Conservation (phyloP, 768 basidiomycete species). For the Calocera viscosa region DNA sequence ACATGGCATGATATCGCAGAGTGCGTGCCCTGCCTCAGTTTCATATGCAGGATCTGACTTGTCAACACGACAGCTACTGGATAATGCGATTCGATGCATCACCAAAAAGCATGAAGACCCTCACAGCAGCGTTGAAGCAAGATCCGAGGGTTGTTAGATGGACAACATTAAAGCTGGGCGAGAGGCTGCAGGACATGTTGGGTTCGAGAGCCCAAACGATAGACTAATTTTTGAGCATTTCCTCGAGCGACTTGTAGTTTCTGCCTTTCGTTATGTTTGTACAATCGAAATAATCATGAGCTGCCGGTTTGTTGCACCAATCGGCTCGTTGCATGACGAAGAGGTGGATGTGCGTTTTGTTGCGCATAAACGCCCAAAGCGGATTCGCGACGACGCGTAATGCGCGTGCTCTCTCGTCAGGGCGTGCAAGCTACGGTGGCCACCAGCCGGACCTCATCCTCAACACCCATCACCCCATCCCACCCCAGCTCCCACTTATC, state of each 20-base stretch:
- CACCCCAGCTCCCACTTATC: background rate
- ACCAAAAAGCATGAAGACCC: slow-evolving; percentile 48
- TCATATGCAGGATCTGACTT: slow-evolving; percentile 10
- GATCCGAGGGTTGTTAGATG: slow-evolving; percentile 77
- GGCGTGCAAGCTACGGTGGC: background rate
- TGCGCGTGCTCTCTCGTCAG: background rate
- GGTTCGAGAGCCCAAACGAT: background rate
- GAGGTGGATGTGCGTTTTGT: too few species aligned
- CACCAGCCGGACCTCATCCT: background rate
- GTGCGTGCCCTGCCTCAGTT: slow-evolving; percentile 37
- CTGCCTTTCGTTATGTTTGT: background rate
- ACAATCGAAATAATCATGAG: too few species aligned
- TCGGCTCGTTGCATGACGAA: too few species aligned
- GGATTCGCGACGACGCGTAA: slow-evolving; percentile 1
- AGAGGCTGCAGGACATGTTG: slow-evolving; percentile 51
- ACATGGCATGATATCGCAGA: slow-evolving; percentile 52
- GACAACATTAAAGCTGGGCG: slow-evolving; percentile 67
- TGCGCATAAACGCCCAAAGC: background rate
- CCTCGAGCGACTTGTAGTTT: too few species aligned
- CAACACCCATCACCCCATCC: background rate
- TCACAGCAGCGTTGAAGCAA: slow-evolving; percentile 55
- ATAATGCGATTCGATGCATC: slow-evolving; percentile 82
- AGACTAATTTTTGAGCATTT: background rate
- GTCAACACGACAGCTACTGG: slow-evolving; percentile 53
- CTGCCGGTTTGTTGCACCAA: too few species aligned